These are phyloP conservation scores for Penicillium sp. DNA, from an alignment of 2,329 filamentous ascomycete genomes.

Conservation along the genomic window DNA sequence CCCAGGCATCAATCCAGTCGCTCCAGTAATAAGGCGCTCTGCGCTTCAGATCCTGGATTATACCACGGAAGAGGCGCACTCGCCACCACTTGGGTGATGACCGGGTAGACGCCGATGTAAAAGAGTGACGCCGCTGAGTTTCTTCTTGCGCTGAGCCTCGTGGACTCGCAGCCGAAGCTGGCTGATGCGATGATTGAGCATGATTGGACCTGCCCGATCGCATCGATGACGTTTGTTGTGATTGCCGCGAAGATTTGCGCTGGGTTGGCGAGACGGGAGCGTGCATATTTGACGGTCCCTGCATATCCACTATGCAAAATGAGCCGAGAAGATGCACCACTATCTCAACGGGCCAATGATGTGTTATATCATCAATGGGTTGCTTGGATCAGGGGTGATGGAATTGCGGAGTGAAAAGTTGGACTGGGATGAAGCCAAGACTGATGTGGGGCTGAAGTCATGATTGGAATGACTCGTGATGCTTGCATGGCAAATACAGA, in stretches of 20 bases:
- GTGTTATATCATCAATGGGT: not conserved
- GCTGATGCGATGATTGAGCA: constrained; percentile 10
- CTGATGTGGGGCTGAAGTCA: constrained; percentile 14
- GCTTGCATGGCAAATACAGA: too few relatives aligned
- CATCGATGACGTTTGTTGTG: constrained; percentile 18
- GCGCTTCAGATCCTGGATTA: constrained; percentile 69
- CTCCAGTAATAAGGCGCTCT: constrained; percentile 71
- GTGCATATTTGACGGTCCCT: constrained; percentile 24
- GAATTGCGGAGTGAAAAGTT: constrained; percentile 13
- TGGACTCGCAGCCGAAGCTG: constrained; percentile 6
- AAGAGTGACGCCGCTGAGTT: constrained; percentile 5
- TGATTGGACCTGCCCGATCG: constrained; percentile 15
- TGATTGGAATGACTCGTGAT: not conserved
- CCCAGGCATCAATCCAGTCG: constrained; percentile 83
- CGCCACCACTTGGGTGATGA: constrained; percentile 60
- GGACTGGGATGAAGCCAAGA: constrained; percentile 11
- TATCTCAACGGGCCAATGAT: too few relatives aligned
- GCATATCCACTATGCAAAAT: constrained; percentile 7
- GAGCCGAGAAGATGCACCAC: too few relatives aligned
- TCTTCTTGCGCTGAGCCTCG: constrained; percentile 6
- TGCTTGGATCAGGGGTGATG: not conserved
- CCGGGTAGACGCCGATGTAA: constrained; percentile 11
- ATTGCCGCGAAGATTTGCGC: constrained; percentile 26
- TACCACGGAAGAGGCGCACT: constrained; percentile 68
- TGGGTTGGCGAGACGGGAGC: constrained; percentile 20